Conservation (phyloP, 495 filamentous ascomycete species). For the Talaromyces wortmannii region DNA sequence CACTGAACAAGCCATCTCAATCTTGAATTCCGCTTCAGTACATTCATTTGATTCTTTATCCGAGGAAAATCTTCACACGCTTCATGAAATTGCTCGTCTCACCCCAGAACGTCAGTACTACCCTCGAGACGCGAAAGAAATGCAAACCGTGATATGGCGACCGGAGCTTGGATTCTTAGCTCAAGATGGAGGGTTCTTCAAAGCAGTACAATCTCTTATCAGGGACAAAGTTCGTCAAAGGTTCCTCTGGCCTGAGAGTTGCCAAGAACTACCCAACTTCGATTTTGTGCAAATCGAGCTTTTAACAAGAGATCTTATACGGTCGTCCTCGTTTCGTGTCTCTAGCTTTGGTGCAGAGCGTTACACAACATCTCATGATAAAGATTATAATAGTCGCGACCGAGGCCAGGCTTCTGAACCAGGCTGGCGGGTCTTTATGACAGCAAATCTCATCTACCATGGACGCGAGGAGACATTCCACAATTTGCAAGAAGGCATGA, state of each 20-base stretch:
- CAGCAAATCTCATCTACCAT: no score
- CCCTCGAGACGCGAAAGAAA: not conserved
- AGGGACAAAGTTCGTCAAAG: slow-evolving; percentile 14
- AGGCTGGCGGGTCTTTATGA: not conserved
- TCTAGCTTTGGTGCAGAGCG: slow-evolving; percentile 48
- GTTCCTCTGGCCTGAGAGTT: no score
- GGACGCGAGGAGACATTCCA: no score
- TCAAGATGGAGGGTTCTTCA: slow-evolving; percentile 44
- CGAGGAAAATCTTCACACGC: not conserved
- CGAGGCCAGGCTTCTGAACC: not conserved
- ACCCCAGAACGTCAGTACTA: not conserved
- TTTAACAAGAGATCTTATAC: slow-evolving; percentile 32
- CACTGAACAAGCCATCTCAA: slow-evolving; percentile 1
- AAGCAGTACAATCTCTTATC: slow-evolving; percentile 31
- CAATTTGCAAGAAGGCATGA: no score
- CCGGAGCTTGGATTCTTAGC: slow-evolving; percentile 30
- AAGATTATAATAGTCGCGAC: slow-evolving; percentile 12
- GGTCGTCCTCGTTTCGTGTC: slow-evolving; percentile 40
- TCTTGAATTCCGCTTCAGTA: not conserved
- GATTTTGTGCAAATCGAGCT: slow-evolving; percentile 13
- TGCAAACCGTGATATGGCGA: slow-evolving; percentile 5
- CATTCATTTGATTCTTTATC: not conserved
- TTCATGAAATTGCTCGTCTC: not conserved
- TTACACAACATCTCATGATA: slow-evolving; percentile 26
- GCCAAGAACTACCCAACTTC: not conserved